Percentiles rank a stretch among this genome's conserved stretches.
Conservation (phyloP, 108 stramenopile genomes). For the Skeletonema marinoi region DNA sequence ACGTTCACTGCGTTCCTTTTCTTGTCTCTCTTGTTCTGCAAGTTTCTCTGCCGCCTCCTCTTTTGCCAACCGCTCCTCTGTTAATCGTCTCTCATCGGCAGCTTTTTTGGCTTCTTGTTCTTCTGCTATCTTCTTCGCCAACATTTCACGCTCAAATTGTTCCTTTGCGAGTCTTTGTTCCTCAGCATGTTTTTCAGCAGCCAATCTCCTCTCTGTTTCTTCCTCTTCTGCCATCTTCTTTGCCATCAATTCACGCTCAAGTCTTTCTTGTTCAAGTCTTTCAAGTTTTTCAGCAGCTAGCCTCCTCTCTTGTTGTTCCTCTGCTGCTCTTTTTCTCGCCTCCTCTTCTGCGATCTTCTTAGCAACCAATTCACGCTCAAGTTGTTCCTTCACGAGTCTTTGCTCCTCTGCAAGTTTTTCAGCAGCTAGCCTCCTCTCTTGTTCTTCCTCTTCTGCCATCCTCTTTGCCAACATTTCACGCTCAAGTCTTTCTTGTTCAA, state of each 20-base stretch:
- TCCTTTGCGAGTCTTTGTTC: not conserved
- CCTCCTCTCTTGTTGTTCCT: constrained; percentile 6
- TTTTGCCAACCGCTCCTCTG: constrained; percentile 9
- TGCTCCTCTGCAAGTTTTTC: constrained; percentile 4
- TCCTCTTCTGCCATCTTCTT: constrained; percentile 3
- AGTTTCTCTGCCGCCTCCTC: constrained; percentile 10
- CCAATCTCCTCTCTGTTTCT: constrained; percentile 12
- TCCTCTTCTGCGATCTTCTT: constrained; percentile 5
- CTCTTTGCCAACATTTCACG: not conserved
- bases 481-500: constrained; percentile 9
- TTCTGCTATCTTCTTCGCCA: constrained; percentile 1
- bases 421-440: constrained; percentile 4
- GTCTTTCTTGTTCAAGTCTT: constrained; percentile 3
- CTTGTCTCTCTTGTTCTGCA: not conserved
- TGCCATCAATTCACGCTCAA: constrained; percentile 2
- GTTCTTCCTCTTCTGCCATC: not conserved
- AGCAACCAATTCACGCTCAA: not conserved
- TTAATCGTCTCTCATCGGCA: not conserved
- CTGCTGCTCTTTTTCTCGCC: not conserved
- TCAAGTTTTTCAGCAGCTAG: not conserved
- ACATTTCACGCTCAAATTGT: not conserved
- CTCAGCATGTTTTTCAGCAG: not conserved
- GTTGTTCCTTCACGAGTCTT: not conserved
- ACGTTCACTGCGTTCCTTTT: constrained; percentile 1
- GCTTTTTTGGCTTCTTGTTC: not conserved